Conservation (phyloP, 1,284 basidiomycete genomes). For the Schizopora paradoxa region DNA sequence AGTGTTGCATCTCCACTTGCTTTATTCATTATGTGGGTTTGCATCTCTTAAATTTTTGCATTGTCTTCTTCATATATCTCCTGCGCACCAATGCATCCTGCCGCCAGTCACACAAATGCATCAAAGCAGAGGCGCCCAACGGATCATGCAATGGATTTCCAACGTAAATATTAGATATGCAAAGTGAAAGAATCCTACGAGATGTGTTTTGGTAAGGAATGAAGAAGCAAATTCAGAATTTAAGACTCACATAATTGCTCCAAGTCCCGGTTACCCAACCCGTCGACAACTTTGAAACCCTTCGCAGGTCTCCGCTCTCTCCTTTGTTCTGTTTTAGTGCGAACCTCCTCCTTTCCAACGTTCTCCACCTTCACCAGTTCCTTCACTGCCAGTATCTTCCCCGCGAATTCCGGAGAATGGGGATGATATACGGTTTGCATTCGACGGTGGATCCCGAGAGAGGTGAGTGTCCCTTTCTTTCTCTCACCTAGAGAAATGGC, state of each 20-base stretch:
- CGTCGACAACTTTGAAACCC: constrained; percentile 55
- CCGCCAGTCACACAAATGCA: too few relatives aligned
- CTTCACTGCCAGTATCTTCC: constrained; percentile 79
- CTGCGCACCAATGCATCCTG: too few relatives aligned
- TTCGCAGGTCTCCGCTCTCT: constrained; percentile 55
- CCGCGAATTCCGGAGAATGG: constrained; percentile 69
- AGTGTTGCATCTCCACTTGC: too few relatives aligned
- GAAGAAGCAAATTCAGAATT: background rate
- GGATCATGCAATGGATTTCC: too few relatives aligned
- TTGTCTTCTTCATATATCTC: too few relatives aligned
- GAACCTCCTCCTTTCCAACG: constrained; percentile 58
- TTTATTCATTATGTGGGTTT: too few relatives aligned
- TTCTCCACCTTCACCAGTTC: constrained; percentile 86
- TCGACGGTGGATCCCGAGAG: constrained; percentile 74
- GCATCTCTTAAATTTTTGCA: too few relatives aligned
- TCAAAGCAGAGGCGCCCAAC: too few relatives aligned
- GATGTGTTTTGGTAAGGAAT: too few relatives aligned
- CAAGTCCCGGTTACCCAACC: constrained; percentile 5
- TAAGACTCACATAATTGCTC: background rate
- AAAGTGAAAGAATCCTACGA: too few relatives aligned
- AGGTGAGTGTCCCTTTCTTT: constrained; percentile 66
- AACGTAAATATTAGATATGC: too few relatives aligned
- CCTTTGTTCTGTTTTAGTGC: constrained; percentile 60
- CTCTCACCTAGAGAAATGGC: constrained; percentile 73
- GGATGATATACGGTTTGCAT: constrained; percentile 78